Conservation (phyloP, 768 basidiomycete genomes). For the Boletus insuetus region DNA sequence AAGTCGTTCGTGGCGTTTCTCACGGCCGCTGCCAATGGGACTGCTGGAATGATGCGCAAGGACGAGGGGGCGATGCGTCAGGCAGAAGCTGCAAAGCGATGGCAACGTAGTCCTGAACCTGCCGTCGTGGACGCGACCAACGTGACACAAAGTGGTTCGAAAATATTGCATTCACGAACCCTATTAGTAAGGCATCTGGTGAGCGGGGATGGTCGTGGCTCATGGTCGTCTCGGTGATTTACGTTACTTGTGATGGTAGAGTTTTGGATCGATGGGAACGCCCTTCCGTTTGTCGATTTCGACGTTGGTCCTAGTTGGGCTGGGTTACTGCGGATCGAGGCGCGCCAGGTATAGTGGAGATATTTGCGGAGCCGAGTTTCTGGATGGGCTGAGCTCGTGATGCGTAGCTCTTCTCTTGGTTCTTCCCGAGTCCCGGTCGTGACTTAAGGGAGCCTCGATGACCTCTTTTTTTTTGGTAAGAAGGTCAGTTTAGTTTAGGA, state of each 20-base stretch:
- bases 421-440: conserved; percentile 77
- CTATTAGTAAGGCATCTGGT: conserved; percentile 63
- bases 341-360: conserved; percentile 49
- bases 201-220: neutral
- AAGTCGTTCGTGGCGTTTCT: conserved; percentile 10
- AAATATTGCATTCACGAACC: conserved; percentile 72
- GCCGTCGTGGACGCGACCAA: neutral
- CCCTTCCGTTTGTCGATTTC: conserved; percentile 68
- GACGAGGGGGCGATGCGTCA: conserved; percentile 45
- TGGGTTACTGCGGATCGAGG: conserved; percentile 74
- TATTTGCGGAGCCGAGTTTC: too few relatives aligned
- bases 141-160: conserved; percentile 30
- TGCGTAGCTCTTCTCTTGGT: conserved; percentile 75
- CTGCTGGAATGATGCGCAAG: conserved; percentile 30
- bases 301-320: conserved; percentile 77
- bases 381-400: neutral
- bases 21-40: neutral
- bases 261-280: conserved; percentile 66
- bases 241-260: conserved; percentile 35
- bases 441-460: conserved; percentile 67
- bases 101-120: conserved; percentile 11
- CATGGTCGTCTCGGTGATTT: neutral
- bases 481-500: conserved; percentile 40
- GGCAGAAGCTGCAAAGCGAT: conserved; percentile 47
- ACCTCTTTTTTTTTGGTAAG: conserved; percentile 72